A percentile compares a stretch with the other conserved stretches of the same genome.
Conservation (phyloP, 352 stramenopile species). For the Globisporangium orthogonon region DNA sequence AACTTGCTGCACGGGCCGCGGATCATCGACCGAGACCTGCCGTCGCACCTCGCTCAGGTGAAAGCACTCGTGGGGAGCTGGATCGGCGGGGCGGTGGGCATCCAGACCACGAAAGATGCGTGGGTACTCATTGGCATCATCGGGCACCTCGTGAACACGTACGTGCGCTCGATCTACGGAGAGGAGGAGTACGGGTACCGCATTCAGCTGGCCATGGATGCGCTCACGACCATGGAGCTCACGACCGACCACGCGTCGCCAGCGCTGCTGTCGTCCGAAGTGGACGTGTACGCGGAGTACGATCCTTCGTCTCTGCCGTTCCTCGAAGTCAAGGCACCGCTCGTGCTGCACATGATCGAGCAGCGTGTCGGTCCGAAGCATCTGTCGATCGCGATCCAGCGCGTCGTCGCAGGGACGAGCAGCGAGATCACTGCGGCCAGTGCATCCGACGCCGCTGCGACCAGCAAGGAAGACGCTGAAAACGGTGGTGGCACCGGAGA, state of each 20-base stretch:
- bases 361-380: conserved; percentile 72
- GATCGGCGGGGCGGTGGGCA: conserved; percentile 71
- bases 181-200: conserved; percentile 84
- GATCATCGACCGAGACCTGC: conserved; percentile 79
- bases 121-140: conserved; percentile 82
- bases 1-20: conserved; percentile 64
- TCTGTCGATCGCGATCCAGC: conserved; percentile 68
- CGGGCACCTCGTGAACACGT: conserved; percentile 77
- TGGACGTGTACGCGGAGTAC: conserved; percentile 83
- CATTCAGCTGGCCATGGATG: conserved; percentile 82
- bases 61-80: conserved; percentile 75
- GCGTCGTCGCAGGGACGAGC: conserved; percentile 49
- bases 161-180: conserved; percentile 70
- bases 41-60: conserved; percentile 76
- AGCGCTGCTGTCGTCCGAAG: conserved; percentile 60
- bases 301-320: conserved; percentile 65
- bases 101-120: conserved; percentile 80
- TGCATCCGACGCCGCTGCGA: conserved; percentile 22
- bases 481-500: conserved; percentile 25
- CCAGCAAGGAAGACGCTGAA: conserved; percentile 20
- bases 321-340: conserved; percentile 72
- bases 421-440: conserved; percentile 11
- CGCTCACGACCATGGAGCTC: conserved; percentile 80
- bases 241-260: conserved; percentile 57
- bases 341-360: conserved; percentile 87